These are phyloP conservation scores for Juncus effusus DNA, from an alignment of 176 grass and related monocot species.

Conservation along the genomic window DNA sequence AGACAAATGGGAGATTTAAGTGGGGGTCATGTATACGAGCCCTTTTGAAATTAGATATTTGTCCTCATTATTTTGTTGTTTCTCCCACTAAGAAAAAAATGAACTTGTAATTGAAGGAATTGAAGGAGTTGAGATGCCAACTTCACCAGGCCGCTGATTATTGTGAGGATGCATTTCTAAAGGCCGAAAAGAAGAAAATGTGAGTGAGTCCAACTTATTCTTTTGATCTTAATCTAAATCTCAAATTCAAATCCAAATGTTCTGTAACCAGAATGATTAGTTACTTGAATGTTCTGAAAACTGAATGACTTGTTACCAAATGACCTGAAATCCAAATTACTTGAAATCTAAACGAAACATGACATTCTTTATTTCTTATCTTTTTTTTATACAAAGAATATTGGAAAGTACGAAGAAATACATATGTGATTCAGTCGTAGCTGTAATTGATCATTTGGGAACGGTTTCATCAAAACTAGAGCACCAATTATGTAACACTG, in stretches of 20 bases:
- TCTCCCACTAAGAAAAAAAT: background rate
- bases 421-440: conserved; percentile 66
- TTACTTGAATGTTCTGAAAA: too few relatives aligned
- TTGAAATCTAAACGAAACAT: too few relatives aligned
- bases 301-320: too few relatives aligned
- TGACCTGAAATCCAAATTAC: too few relatives aligned
- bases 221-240: background rate
- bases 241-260: too few relatives aligned
- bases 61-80: background rate
- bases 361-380: too few relatives aligned
- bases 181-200: conserved; percentile 52
- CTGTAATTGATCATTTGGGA: conserved; percentile 84
- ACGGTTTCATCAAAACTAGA: conserved; percentile 84
- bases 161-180: conserved; percentile 68
- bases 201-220: conserved; percentile 42
- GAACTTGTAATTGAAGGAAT: conserved; percentile 44
- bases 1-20: too few relatives aligned
- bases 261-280: too few relatives aligned
- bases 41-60: too few relatives aligned
- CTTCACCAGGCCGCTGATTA: conserved; percentile 73
- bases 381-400: conserved; percentile 24
- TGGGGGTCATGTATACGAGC: too few relatives aligned
- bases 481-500: conserved; percentile 40
- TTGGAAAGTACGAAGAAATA: conserved; percentile 76
- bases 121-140: conserved; percentile 76